A percentile compares a stretch with the other conserved stretches of the same genome.
phyloP scores from a whole-genome alignment of 164 flowering plant genomes.

The Vitis vinifera region DNA sequence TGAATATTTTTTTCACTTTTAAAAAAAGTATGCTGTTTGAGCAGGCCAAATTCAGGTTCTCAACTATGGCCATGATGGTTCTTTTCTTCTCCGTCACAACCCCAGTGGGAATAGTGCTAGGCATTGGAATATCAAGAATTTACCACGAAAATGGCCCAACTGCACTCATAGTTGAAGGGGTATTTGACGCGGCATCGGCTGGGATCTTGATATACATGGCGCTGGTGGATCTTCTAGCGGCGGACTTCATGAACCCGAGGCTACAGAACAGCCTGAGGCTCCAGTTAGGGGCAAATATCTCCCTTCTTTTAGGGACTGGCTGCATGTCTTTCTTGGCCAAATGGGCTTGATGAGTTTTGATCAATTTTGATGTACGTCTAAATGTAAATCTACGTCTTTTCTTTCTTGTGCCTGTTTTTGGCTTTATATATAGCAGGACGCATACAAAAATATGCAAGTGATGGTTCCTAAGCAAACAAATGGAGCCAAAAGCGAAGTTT shows the following conservation, averaged over 20 bases:
- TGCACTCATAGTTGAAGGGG: constrained; percentile 46
- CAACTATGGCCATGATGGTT: constrained; percentile 36
- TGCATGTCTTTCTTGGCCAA: constrained; percentile 53
- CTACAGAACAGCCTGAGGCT: constrained; percentile 42
- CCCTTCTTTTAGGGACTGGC: constrained; percentile 47
- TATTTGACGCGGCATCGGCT: constrained; percentile 46
- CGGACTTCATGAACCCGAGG: constrained; percentile 51
- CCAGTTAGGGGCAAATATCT: constrained; percentile 33
- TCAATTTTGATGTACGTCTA: not conserved
- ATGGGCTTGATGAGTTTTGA: constrained; percentile 38
- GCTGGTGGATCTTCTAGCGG: constrained; percentile 50
- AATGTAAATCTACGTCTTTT: too few species aligned
- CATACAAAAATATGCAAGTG: too few species aligned
- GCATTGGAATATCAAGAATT: constrained; percentile 39
- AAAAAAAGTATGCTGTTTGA: not conserved
- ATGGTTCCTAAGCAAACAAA: too few species aligned
- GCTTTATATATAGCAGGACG: too few species aligned
- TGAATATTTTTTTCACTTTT: not conserved
- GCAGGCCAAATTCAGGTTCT: constrained; percentile 46
- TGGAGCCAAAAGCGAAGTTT: too few species aligned
- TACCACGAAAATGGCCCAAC: constrained; percentile 39
- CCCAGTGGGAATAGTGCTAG: constrained; percentile 50
- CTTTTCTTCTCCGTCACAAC: constrained; percentile 54
- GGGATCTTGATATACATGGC: constrained; percentile 65
- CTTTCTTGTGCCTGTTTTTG: too few species aligned